phyloP scores from a whole-genome alignment of 2,329 filamentous ascomycete species.

The Blastomyces percursus region DNA sequence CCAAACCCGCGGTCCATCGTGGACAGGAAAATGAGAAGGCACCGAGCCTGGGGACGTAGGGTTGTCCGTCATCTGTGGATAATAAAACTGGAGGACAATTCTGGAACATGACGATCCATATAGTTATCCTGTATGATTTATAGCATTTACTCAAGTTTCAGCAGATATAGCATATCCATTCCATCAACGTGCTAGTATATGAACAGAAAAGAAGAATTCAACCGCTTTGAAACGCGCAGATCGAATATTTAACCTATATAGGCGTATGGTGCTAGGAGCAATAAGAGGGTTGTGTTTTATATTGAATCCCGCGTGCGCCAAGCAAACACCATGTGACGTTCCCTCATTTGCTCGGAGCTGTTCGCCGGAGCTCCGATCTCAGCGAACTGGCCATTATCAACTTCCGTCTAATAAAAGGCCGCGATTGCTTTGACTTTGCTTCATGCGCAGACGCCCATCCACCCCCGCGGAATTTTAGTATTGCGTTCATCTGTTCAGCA shows the following conservation, averaged over 20 bases:
- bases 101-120: slow-evolving; percentile 7
- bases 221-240: not conserved
- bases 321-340: not conserved
- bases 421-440: not conserved
- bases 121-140: not conserved
- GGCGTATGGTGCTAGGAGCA: no score
- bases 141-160: not conserved
- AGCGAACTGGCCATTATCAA: not conserved
- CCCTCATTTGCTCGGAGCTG: not conserved
- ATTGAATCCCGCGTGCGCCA: not conserved
- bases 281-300: not conserved
- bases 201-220: not conserved
- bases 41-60: slow-evolving; percentile 23
- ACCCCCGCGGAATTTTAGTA: not conserved
- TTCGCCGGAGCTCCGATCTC: not conserved
- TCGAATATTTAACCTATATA: not conserved
- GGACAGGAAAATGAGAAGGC: slow-evolving; percentile 45
- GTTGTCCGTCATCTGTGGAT: slow-evolving; percentile 28
- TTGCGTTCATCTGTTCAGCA: not conserved
- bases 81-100: slow-evolving; percentile 4
- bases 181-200: not conserved
- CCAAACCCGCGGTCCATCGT: slow-evolving; percentile 72
- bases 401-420: not conserved
- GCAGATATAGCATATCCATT: not conserved
- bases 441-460: not conserved